phyloP scores from a whole-genome alignment of 192 early-diverging fungal species.

The Backusella australiensis region DNA sequence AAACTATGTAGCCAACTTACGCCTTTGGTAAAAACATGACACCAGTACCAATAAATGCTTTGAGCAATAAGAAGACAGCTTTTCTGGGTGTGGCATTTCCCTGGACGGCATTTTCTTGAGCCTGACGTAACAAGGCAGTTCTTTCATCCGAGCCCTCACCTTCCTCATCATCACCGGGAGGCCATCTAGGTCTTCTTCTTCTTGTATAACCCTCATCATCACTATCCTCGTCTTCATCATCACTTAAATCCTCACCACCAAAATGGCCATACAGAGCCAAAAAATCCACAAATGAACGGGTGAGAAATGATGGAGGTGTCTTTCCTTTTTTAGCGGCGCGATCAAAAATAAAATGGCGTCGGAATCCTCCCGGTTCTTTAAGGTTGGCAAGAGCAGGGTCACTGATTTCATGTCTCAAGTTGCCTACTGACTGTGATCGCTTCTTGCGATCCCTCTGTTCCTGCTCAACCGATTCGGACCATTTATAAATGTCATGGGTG shows the following conservation, averaged over 20 bases:
- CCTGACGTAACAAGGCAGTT: conserved; percentile 19
- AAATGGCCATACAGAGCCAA: conserved; percentile 91
- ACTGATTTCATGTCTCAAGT: background rate
- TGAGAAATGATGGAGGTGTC: conserved; percentile 69
- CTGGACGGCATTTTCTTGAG: conserved; percentile 15
- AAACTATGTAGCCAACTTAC: conserved; percentile 2
- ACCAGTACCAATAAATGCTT: conserved; percentile 62
- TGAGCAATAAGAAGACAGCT: conserved; percentile 76
- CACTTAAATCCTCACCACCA: conserved; percentile 88
- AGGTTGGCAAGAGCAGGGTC: conserved; percentile 28
- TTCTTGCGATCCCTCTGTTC: conserved; percentile 25
- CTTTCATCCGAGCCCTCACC: conserved; percentile 14
- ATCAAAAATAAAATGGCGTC: conserved; percentile 79
- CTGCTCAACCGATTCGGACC: conserved; percentile 69
- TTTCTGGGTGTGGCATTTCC: conserved; percentile 64
- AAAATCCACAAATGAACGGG: conserved; percentile 91
- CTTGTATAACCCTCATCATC: conserved; percentile 3
- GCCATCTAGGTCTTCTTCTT: conserved; percentile 6
- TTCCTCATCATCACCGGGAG: background rate
- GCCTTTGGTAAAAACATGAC: conserved; percentile 37
- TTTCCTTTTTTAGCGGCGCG: conserved; percentile 71
- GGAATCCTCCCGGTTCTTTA: conserved; percentile 83
- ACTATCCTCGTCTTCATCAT: conserved; percentile 12
- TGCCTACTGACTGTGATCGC: conserved; percentile 25
- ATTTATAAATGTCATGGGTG: conserved; percentile 86